These are phyloP conservation scores for Phytopythium vexans DNA, from an alignment of 352 stramenopile genomes.

Conservation along the genomic window DNA sequence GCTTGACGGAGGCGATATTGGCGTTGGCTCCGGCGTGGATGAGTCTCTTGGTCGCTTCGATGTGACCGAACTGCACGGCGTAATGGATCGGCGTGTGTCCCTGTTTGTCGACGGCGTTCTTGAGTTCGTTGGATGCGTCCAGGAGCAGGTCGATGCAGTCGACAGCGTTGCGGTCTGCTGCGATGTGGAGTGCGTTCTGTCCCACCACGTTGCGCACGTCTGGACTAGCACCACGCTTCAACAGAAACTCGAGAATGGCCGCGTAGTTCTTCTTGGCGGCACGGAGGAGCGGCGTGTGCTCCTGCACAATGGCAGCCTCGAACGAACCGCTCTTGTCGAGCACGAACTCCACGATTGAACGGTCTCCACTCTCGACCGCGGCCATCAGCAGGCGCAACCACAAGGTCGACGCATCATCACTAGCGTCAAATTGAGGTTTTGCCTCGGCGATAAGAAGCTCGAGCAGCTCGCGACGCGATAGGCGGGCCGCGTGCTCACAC, in stretches of 20 bases:
- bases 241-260: not conserved
- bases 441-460: no score
- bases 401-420: no score
- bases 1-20: not conserved
- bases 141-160: not conserved
- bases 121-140: not conserved
- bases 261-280: no score
- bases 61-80: not conserved
- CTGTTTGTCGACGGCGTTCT: not conserved
- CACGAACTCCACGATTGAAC: no score
- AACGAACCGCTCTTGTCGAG: no score
- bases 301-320: no score
- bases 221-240: no score
- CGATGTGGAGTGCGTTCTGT: constrained; percentile 1
- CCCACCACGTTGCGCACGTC: not conserved
- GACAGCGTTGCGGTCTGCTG: not conserved
- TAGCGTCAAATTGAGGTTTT: no score
- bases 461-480: not conserved
- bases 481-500: no score
- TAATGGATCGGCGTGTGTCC: constrained; percentile 2
- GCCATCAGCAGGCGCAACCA: no score
- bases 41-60: not conserved
- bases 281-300: no score
- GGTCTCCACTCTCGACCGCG: no score
- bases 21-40: not conserved